Conservation (phyloP, 495 filamentous ascomycete species). For the Cenococcum geophilum region DNA sequence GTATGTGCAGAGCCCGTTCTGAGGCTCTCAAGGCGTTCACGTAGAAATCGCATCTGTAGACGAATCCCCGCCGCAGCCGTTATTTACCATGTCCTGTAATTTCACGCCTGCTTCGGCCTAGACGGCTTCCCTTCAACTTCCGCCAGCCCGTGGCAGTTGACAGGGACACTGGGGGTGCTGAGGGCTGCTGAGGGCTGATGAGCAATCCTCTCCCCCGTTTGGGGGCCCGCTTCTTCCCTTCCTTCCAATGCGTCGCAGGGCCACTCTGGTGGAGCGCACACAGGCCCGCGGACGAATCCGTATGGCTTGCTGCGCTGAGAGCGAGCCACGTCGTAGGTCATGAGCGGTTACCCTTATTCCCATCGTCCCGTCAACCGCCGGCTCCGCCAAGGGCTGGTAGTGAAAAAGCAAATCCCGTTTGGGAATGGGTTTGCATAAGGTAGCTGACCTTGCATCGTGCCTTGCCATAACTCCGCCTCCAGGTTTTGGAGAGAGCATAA, state of each 20-base stretch:
- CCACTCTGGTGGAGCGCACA: background rate
- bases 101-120: background rate
- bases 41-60: too few relatives aligned
- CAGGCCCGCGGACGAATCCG: background rate
- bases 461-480: background rate
- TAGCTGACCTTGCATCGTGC: background rate
- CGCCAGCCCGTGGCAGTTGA: background rate
- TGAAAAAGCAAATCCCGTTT: background rate
- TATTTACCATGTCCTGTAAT: background rate
- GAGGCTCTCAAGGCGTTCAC: too few relatives aligned
- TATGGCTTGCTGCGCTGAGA: background rate
- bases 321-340: constrained; percentile 2
- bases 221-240: background rate
- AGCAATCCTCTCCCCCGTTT: background rate
- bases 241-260: background rate
- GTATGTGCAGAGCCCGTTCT: too few relatives aligned
- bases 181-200: too few relatives aligned
- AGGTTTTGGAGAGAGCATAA: background rate
- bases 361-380: background rate
- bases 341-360: constrained; percentile 2
- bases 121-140: background rate
- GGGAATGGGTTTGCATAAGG: background rate
- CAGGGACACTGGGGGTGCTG: background rate
- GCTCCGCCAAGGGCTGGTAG: background rate
- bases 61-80: too few relatives aligned